Percentiles rank a stretch among this genome's conserved stretches.
These are phyloP conservation scores for Ricinus communis DNA, from an alignment of 345 rosid genomes.

Conservation along the genomic window DNA sequence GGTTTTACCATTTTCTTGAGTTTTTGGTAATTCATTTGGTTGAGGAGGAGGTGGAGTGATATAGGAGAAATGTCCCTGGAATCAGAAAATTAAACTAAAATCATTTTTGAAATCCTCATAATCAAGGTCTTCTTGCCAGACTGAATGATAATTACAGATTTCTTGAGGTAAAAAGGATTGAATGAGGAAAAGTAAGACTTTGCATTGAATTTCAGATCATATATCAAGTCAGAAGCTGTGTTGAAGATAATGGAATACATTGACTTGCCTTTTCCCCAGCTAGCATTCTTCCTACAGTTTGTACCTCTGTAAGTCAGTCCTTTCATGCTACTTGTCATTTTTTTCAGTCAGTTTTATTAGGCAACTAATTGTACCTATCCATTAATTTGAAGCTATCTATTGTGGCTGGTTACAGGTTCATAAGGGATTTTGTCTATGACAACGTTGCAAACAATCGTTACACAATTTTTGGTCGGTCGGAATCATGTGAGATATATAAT, in stretches of 20 bases:
- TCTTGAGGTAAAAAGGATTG: neutral
- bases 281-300: constrained; percentile 64
- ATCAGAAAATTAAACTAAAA: neutral
- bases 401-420: constrained; percentile 45
- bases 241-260: constrained; percentile 83
- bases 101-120: neutral
- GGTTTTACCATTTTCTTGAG: neutral
- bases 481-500: constrained; percentile 71
- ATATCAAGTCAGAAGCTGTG: constrained; percentile 84
- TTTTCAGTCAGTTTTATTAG: neutral
- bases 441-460: constrained; percentile 79
- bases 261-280: constrained; percentile 81
- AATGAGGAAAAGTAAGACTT: constrained; percentile 5
- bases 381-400: neutral
- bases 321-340: neutral
- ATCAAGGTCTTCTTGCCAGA: neutral
- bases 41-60: neutral
- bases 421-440: constrained; percentile 68
- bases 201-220: constrained; percentile 52
- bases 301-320: constrained; percentile 60
- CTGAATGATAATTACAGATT: neutral
- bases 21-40: neutral
- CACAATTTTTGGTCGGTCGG: constrained; percentile 70
- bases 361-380: constrained; percentile 5
- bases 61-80: neutral